Percentiles rank a stretch among this genome's conserved stretches.
These are phyloP conservation scores for Ophiostoma triangulosporum DNA, from an alignment of 2,329 filamentous ascomycete genomes.

Conservation along the genomic window DNA sequence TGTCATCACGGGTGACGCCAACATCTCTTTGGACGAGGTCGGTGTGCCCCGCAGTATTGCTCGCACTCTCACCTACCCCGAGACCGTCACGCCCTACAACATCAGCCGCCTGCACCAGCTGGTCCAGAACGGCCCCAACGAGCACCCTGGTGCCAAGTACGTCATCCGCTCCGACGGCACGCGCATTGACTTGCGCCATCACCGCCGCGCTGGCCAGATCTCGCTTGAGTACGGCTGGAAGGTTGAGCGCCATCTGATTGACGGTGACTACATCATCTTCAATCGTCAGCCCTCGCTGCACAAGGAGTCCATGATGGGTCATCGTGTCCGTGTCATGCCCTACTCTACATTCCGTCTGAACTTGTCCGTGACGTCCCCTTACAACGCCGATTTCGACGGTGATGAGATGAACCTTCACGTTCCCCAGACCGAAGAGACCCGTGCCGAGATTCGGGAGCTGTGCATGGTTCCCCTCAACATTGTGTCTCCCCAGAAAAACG, in stretches of 20 bases:
- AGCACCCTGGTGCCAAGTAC: conserved; percentile 92
- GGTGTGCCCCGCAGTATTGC: conserved; percentile 92
- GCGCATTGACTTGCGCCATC: conserved; percentile 86
- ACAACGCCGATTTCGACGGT: conserved; percentile 99
- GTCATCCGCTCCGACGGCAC: conserved; percentile 89
- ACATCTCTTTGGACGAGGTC: conserved; percentile 90
- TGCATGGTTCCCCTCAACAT: conserved; percentile 98
- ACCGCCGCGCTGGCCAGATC: conserved; percentile 76
- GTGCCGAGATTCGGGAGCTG: conserved; percentile 84
- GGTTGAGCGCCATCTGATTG: conserved; percentile 90
- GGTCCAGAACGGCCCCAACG: conserved; percentile 85
- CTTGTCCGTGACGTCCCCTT: conserved; percentile 91
- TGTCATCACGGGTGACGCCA: conserved; percentile 97
- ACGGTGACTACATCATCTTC: conserved; percentile 97
- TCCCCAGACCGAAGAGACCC: conserved; percentile 91
- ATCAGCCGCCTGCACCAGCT: conserved; percentile 81
- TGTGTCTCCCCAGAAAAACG: conserved; percentile 92
- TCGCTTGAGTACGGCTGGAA: conserved; percentile 94
- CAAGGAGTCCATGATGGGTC: conserved; percentile 99
- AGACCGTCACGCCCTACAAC: conserved; percentile 96
- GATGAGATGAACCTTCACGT: conserved; percentile 99
- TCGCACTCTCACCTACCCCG: conserved; percentile 84
- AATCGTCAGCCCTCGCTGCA: conserved; percentile 98
- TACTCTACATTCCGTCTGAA: conserved; percentile 98
- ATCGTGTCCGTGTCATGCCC: conserved; percentile 93